phyloP scores from a whole-genome alignment of 1,284 basidiomycete species.

The Kwoniella shivajii region DNA sequence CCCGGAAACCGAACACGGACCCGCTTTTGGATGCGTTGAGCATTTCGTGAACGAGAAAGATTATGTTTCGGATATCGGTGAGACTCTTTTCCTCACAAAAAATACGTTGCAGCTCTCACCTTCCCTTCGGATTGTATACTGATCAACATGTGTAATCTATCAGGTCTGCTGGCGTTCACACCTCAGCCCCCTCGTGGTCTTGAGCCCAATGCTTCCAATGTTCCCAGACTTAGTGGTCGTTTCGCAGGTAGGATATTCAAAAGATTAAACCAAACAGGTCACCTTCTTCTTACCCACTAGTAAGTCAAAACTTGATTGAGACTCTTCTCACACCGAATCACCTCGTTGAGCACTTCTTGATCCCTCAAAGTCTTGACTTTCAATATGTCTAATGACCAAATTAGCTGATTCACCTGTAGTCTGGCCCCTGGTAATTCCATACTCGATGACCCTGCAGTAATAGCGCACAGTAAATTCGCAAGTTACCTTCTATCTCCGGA shows the following conservation, averaged over 20 bases:
- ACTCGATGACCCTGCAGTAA: slow-evolving; percentile 31
- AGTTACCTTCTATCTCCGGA: slow-evolving; percentile 1
- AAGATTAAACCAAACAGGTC: slow-evolving; percentile 28
- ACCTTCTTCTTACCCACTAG: slow-evolving; percentile 39
- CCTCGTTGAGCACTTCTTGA: not conserved
- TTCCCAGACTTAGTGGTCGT: slow-evolving; percentile 24
- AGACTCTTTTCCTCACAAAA: not conserved
- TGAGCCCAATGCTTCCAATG: not conserved
- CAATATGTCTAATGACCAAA: not conserved
- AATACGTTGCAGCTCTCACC: not conserved
- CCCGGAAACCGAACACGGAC: slow-evolving; percentile 8
- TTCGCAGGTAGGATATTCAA: slow-evolving; percentile 40
- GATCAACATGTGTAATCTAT: not conserved
- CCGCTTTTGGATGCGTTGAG: slow-evolving; percentile 31
- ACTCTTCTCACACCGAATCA: not conserved
- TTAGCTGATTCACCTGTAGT: slow-evolving; percentile 10
- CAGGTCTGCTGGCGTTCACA: slow-evolving; percentile 28
- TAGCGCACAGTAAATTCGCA: slow-evolving; percentile 23
- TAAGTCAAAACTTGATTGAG: too few relatives aligned
- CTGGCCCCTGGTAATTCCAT: slow-evolving; percentile 28
- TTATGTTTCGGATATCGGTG: slow-evolving; percentile 38
- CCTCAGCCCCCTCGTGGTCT: slow-evolving; percentile 7
- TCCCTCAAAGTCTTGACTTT: not conserved
- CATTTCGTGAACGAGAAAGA: slow-evolving; percentile 44
- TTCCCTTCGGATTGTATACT: not conserved